Evolutionary conservation across 768 basidiomycete species (phyloP), one percentile per base, ranked within the genome.

Genomic region (Panaeolus papilionaceus): DNA sequence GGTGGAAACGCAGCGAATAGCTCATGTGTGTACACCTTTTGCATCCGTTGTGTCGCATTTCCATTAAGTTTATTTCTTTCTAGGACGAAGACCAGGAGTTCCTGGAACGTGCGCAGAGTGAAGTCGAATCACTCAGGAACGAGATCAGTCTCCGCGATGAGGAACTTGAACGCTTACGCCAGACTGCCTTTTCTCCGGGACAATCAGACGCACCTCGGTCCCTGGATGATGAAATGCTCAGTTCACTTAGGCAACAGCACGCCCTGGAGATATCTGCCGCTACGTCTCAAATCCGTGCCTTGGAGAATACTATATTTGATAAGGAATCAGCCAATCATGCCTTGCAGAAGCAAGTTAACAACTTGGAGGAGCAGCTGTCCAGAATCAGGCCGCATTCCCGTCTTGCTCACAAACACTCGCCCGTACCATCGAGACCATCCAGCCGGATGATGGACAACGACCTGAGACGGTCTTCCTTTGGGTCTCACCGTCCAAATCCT

Each of bases 251-350:
- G 72, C 92, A 94, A 73, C 91, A 93, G 70, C 92, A 94, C 72
- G 84, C 86, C 12, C 85, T 96, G 66, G 94, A 95, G 67, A 83
- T 96, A 7, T 95, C 94, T 40, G 81, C 87, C 11, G 88, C 94
- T 3, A 92, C 92, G 40, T 92, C 92, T 0, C 88, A 89, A 74
- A 90, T 96, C 62, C 88, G 95, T 11, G 85, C 86, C 3, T 82
- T 95, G 72, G 93, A 96, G 78, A 87, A 87, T 10, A 76, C 84
- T 11, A 82, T 91, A 37, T 95, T 92, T 76, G 87, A 92, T 68
- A 89, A 91, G 37, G 91, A 94, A 69, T 88, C 88, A 47, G 84
- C 82, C 64, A 83, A 87, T 16, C 91, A 94, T 74, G 77, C 83
- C 2, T 75, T 93, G 23, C 91, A 93, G 75, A 88, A 88, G 72